These are phyloP conservation scores for Trichoderma oligosporum DNA, from an alignment of 2,329 filamentous ascomycete genomes.

Conservation along the genomic window DNA sequence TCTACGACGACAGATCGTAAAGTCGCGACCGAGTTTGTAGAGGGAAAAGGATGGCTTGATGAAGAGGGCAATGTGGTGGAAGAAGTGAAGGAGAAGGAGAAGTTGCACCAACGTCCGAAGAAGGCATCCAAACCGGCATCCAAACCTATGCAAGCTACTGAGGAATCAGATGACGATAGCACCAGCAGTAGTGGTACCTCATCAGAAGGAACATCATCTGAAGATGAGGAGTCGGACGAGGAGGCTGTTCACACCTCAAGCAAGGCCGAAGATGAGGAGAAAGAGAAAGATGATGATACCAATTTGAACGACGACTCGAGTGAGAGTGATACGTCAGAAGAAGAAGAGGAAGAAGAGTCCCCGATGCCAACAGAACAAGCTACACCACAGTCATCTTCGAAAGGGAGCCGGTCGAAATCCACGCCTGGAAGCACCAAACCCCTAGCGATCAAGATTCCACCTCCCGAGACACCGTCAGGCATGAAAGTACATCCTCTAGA, in stretches of 20 bases:
- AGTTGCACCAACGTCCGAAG: conserved; percentile 20
- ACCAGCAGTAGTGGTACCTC: conserved; percentile 41
- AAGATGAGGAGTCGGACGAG: conserved; percentile 31
- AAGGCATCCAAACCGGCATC: conserved; percentile 23
- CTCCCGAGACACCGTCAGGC: conserved; percentile 44
- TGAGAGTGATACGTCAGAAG: conserved; percentile 21
- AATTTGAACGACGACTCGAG: conserved; percentile 11
- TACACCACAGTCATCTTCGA: conserved; percentile 26
- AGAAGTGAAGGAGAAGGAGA: conserved; percentile 39
- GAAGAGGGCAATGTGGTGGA: conserved; percentile 73
- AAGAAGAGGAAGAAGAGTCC: conserved; percentile 11
- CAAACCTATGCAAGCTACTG: conserved; percentile 22
- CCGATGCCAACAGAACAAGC: conserved; percentile 20
- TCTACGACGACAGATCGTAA: conserved; percentile 33
- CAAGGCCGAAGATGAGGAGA: conserved; percentile 10
- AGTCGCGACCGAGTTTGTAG: conserved; percentile 60
- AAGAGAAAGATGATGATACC: not conserved
- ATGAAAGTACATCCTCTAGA: conserved; percentile 75
- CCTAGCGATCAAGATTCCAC: conserved; percentile 55
- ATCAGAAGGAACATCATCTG: conserved; percentile 31
- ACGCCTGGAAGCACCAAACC: conserved; percentile 48
- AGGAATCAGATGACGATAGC: conserved; percentile 32
- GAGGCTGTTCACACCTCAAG: not conserved
- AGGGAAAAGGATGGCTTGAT: conserved; percentile 87
- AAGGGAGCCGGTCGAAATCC: conserved; percentile 38